A percentile compares a stretch with the other conserved stretches of the same genome.
Conservation (phyloP, 202 grass and related monocot genomes). For the Panicum hallii region DNA sequence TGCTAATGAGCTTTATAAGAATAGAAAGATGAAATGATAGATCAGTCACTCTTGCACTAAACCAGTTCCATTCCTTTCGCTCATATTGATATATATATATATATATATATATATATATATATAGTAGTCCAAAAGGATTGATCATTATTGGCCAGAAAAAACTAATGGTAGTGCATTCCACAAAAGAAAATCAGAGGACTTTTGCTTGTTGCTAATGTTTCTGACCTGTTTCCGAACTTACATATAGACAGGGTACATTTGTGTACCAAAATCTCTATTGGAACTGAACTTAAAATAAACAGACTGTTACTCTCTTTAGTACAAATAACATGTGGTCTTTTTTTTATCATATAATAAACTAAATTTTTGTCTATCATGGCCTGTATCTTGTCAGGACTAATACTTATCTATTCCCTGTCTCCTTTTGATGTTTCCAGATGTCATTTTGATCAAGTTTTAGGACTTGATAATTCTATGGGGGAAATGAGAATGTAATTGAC, state of each 20-base stretch:
- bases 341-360: slow-evolving; percentile 5
- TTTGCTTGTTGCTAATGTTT: not conserved
- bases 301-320: not conserved
- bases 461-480: not conserved
- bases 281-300: not conserved
- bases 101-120: not conserved
- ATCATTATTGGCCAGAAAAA: not conserved
- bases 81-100: not conserved
- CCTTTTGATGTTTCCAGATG: not conserved
- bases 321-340: not conserved
- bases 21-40: slow-evolving; percentile 13
- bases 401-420: not conserved
- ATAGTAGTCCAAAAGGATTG: not conserved
- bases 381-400: not conserved
- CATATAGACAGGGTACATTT: not conserved
- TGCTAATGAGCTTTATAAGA: slow-evolving; percentile 7
- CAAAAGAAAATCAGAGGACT: not conserved
- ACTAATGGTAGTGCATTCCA: not conserved
- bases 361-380: not conserved
- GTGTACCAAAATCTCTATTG: slow-evolving; percentile 17
- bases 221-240: slow-evolving; percentile 7
- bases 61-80: not conserved
- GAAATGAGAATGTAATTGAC: not conserved
- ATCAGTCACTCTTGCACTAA: slow-evolving; percentile 35
- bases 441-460: not conserved